A percentile compares a stretch with the other conserved stretches of the same genome.
phyloP scores from a whole-genome alignment of 331 rosid species.

The Quercus lobata region DNA sequence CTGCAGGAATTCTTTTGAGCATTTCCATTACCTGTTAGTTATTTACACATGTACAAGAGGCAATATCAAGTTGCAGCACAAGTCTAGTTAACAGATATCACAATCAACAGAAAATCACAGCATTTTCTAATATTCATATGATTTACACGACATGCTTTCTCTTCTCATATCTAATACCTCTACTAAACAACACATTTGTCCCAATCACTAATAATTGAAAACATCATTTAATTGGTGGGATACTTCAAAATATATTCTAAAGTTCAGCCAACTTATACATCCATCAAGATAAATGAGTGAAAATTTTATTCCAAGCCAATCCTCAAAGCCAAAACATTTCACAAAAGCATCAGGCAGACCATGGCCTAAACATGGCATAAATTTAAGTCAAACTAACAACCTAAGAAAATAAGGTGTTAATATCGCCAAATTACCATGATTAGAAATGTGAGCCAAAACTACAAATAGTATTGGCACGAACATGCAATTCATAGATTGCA shows the following conservation, averaged over 20 bases:
- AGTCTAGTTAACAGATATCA: background rate
- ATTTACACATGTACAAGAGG: conserved; percentile 18
- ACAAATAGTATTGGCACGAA: background rate
- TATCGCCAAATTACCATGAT: background rate
- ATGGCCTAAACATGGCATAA: background rate
- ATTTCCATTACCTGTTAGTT: conserved; percentile 64
- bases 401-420: background rate
- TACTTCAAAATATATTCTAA: background rate
- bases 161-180: background rate
- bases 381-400: background rate
- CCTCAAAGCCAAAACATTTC: background rate
- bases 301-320: background rate
- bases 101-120: background rate
- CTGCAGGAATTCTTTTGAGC: conserved; percentile 63
- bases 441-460: background rate
- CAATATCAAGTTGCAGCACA: conserved; percentile 2
- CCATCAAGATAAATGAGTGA: background rate
- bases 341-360: background rate
- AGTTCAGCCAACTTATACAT: background rate
- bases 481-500: background rate
- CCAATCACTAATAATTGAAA: background rate
- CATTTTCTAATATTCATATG: background rate
- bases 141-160: background rate
- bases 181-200: background rate
- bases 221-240: background rate